Evolutionary conservation across 1,284 basidiomycete species (phyloP).

Genomic region (Apiotrichum veenhuisii): DNA sequence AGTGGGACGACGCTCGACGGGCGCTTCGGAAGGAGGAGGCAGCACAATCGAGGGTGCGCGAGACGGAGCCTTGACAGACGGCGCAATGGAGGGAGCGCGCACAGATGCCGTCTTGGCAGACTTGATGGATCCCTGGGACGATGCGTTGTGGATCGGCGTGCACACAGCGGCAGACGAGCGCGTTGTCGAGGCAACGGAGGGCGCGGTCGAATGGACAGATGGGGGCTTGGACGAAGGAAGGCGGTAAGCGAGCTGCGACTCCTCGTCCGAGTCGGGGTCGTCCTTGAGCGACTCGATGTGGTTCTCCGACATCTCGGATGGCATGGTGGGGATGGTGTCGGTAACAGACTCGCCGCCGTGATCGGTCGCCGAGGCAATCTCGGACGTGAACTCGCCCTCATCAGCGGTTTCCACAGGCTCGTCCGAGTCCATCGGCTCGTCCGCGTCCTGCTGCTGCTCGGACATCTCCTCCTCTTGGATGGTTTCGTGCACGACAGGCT

Average conservation of each 20-base stretch:
- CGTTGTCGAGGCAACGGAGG: background rate
- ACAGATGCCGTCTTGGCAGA: background rate
- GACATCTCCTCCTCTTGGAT: background rate
- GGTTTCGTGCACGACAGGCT: no score
- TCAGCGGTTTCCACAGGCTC: background rate
- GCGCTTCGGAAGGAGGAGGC: slow-evolving; percentile 27
- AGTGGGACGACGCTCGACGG: slow-evolving; percentile 25
- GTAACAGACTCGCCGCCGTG: background rate
- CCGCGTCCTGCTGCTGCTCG: background rate
- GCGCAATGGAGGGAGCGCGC: background rate
- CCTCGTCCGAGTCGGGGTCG: background rate
- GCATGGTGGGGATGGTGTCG: slow-evolving; percentile 1
- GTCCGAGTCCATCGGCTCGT: background rate
- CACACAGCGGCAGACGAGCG: background rate
- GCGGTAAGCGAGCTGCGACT: background rate
- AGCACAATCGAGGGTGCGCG: slow-evolving; percentile 24
- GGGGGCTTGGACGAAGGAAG: background rate
- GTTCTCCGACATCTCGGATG: background rate
- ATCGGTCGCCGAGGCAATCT: background rate
- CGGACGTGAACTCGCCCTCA: background rate
- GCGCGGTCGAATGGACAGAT: background rate
- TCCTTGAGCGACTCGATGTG: slow-evolving; percentile 4
- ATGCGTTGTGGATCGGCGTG: background rate
- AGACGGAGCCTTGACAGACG: background rate
- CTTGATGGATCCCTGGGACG: background rate